Evolutionary conservation across 495 filamentous ascomycete species (phyloP).

Genomic region (Penicillium verhagenii): DNA sequence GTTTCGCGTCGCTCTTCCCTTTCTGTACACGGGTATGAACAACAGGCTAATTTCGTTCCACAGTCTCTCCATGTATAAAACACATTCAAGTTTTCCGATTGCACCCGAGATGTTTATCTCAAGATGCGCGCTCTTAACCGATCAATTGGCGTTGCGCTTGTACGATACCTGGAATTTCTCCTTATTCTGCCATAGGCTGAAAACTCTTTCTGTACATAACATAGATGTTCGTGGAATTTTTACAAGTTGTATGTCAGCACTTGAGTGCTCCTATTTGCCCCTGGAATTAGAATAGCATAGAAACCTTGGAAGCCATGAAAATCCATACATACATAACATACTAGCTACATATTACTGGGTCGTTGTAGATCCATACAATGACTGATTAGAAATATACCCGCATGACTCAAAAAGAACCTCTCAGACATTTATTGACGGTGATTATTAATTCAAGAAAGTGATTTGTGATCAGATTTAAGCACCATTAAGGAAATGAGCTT

Average conservation of each 20-base stretch:
- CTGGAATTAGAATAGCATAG: too few relatives aligned
- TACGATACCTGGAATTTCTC: not conserved
- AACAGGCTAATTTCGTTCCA: not conserved
- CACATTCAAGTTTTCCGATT: not conserved
- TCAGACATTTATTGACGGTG: not conserved
- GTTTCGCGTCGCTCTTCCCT: conserved; percentile 11
- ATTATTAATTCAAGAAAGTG: not conserved
- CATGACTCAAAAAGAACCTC: not conserved
- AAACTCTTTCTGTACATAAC: not conserved
- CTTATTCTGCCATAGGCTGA: not conserved
- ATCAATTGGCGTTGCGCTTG: not conserved
- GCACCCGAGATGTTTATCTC: not conserved
- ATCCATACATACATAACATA: too few relatives aligned
- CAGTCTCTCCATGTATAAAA: not conserved
- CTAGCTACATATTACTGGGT: too few relatives aligned
- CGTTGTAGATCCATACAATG: too few relatives aligned
- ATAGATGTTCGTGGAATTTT: not conserved
- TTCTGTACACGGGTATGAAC: not conserved
- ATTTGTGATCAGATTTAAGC: not conserved
- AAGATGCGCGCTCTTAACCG: not conserved
- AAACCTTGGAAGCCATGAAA: too few relatives aligned
- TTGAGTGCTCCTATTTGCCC: too few relatives aligned
- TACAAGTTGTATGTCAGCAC: not conserved
- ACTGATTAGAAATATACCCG: not conserved
- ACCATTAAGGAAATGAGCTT: not conserved